phyloP scores from a whole-genome alignment of 768 basidiomycete species.

The Naganishia friedmannii region DNA sequence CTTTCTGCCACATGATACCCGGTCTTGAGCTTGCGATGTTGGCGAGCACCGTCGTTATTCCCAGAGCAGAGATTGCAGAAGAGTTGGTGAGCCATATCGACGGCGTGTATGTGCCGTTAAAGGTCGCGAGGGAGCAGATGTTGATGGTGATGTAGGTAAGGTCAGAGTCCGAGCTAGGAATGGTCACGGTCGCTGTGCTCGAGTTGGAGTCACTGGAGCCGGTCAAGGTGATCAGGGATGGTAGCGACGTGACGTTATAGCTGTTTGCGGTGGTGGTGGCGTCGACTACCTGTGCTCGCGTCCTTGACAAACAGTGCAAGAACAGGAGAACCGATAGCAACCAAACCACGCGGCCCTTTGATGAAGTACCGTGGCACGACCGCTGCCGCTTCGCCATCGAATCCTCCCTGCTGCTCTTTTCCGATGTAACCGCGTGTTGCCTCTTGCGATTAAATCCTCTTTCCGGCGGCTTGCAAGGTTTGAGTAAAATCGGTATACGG shows the following conservation, averaged over 20 bases:
- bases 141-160: conserved; percentile 45
- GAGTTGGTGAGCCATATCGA: conserved; percentile 46
- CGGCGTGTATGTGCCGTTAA: conserved; percentile 47
- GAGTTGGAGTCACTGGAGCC: neutral
- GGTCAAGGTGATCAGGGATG: conserved; percentile 27
- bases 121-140: conserved; percentile 42
- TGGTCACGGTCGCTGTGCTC: conserved; percentile 5
- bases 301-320: too few species aligned
- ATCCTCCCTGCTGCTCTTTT: neutral
- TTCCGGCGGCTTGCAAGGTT: neutral
- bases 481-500: neutral
- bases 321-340: neutral
- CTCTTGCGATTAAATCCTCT: neutral
- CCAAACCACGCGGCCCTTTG: neutral
- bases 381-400: neutral
- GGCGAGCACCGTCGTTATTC: neutral
- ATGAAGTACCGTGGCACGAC: neutral
- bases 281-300: neutral
- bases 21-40: neutral
- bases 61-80: conserved; percentile 33
- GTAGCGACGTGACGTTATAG: conserved; percentile 26
- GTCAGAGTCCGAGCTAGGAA: conserved; percentile 22
- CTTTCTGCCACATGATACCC: neutral
- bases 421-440: neutral
- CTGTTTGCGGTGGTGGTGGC: neutral